Conservation (phyloP, 2,329 filamentous ascomycete species). For the Paraphoma sp. region DNA sequence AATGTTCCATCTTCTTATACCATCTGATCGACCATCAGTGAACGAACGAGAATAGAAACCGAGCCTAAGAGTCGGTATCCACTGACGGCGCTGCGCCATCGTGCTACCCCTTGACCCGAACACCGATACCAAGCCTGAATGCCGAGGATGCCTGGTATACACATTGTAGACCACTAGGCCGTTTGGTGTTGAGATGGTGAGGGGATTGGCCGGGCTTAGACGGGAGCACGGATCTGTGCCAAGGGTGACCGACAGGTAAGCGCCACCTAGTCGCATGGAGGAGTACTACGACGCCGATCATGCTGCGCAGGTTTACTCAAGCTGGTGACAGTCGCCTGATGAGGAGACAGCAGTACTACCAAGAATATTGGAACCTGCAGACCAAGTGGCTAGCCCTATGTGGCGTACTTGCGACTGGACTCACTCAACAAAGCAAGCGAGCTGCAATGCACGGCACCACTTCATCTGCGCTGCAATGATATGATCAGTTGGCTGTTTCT, state of each 20-base stretch:
- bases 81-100: constrained; percentile 1
- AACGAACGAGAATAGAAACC: constrained; percentile 19
- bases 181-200: constrained; percentile 22
- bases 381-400: background rate
- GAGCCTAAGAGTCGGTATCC: constrained; percentile 10
- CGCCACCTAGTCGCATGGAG: constrained; percentile 20
- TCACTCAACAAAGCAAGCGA: background rate
- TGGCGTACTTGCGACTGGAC: background rate
- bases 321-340: background rate
- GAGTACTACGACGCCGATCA: constrained; percentile 18
- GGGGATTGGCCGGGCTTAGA: constrained; percentile 20
- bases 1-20: constrained; percentile 28
- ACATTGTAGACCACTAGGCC: constrained; percentile 17
- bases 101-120: constrained; percentile 12
- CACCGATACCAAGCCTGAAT: constrained; percentile 7
- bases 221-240: constrained; percentile 16
- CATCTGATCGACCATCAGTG: constrained; percentile 7
- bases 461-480: background rate
- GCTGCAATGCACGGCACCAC: background rate
- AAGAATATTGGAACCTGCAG: constrained; percentile 6
- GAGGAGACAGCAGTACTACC: background rate
- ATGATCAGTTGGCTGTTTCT: background rate
- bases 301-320: background rate
- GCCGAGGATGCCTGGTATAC: constrained; percentile 13
- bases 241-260: constrained; percentile 17